Evolutionary conservation across 768 basidiomycete genomes (phyloP).

Genomic region (Naganishia friedmannii): DNA sequence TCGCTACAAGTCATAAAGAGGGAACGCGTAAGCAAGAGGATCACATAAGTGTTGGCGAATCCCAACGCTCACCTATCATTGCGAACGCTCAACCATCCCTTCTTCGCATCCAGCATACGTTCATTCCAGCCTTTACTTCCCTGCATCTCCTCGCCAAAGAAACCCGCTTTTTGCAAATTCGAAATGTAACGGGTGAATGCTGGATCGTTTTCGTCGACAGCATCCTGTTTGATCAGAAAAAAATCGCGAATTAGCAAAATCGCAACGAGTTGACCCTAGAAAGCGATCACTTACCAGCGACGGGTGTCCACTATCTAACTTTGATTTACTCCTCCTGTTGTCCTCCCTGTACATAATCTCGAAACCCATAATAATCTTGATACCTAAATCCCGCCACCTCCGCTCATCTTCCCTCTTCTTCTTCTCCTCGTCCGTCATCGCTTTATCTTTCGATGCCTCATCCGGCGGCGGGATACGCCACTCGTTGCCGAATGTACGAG

Average conservation of each 20-base stretch:
- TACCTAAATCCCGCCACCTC: constrained; percentile 79
- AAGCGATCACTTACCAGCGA: background rate
- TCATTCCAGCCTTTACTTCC: constrained; percentile 73
- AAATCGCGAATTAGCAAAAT: constrained; percentile 6
- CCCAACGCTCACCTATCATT: constrained; percentile 64
- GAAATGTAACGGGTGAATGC: constrained; percentile 61
- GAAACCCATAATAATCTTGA: constrained; percentile 97
- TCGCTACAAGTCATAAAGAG: constrained; percentile 39
- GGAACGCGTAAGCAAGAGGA: background rate
- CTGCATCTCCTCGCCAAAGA: constrained; percentile 73
- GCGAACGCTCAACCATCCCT: constrained; percentile 64
- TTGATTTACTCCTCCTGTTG: constrained; percentile 51
- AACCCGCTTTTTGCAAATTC: constrained; percentile 64
- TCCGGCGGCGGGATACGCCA: constrained; percentile 32
- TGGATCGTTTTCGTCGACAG: constrained; percentile 29
- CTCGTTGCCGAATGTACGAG: constrained; percentile 74
- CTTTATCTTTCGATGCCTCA: constrained; percentile 23
- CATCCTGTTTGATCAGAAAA: background rate
- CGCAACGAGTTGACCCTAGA: background rate
- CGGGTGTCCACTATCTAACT: constrained; percentile 5
- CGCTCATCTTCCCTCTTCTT: constrained; percentile 64
- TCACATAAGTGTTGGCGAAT: background rate
- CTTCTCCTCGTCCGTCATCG: constrained; percentile 42
- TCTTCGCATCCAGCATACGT: constrained; percentile 68
- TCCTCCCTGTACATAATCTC: constrained; percentile 91